Evolutionary conservation across 192 early-diverging fungal genomes (phyloP).

Genomic region (Backusella macrospora): DNA sequence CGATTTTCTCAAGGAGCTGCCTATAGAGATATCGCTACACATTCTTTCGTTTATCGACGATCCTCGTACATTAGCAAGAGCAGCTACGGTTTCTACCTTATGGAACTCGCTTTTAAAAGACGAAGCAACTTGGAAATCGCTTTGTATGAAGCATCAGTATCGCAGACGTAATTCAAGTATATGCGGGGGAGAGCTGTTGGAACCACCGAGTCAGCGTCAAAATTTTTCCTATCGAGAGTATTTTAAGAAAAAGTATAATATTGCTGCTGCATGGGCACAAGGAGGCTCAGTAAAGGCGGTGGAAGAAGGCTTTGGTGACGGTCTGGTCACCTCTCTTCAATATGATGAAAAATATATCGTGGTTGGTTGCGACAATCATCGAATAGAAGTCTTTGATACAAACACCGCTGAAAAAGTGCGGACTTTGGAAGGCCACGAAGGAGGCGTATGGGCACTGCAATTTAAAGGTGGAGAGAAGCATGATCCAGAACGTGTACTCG

Average conservation of each 20-base stretch:
- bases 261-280: slow-evolving; percentile 54
- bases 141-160: slow-evolving; percentile 46
- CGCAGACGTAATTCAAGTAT: slow-evolving; percentile 37
- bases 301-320: slow-evolving; percentile 56
- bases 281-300: slow-evolving; percentile 50
- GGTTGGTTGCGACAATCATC: slow-evolving; percentile 91
- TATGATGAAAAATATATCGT: slow-evolving; percentile 95
- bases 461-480: slow-evolving; percentile 48
- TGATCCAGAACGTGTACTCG: slow-evolving; percentile 69
- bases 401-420: slow-evolving; percentile 70
- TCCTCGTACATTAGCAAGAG: slow-evolving; percentile 70
- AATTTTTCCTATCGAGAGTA: slow-evolving; percentile 55
- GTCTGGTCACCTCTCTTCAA: slow-evolving; percentile 96
- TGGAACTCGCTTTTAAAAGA: slow-evolving; percentile 59
- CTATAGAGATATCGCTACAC: slow-evolving; percentile 75
- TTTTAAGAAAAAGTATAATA: slow-evolving; percentile 56
- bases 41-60: slow-evolving; percentile 89
- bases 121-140: slow-evolving; percentile 48
- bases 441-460: slow-evolving; percentile 98
- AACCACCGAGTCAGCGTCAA: slow-evolving; percentile 30
- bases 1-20: slow-evolving; percentile 86
- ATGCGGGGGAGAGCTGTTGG: slow-evolving; percentile 37
- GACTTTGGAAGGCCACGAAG: slow-evolving; percentile 84
- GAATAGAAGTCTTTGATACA: slow-evolving; percentile 93
- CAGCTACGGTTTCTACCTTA: slow-evolving; percentile 69